phyloP scores from a whole-genome alignment of 2,329 filamentous ascomycete species.

The Sarocladiaceae sp. region DNA sequence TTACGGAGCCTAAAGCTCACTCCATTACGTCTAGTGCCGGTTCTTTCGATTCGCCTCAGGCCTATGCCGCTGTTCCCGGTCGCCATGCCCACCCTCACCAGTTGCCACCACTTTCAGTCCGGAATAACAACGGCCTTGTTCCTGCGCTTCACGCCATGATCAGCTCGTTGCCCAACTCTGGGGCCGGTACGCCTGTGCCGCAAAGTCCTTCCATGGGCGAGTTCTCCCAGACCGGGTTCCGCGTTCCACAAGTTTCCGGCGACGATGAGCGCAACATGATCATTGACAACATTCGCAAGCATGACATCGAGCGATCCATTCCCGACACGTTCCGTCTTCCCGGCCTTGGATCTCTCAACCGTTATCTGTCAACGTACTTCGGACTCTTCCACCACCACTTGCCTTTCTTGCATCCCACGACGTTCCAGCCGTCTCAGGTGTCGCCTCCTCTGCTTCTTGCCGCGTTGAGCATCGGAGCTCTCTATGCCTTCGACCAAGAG shows the following conservation, averaged over 20 bases:
- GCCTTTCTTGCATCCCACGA: conserved; percentile 89
- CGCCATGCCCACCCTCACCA: conserved; percentile 56
- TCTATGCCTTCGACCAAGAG: conserved; percentile 96
- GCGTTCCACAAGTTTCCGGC: conserved; percentile 73
- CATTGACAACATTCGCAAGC: conserved; percentile 77
- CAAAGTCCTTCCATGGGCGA: conserved; percentile 69
- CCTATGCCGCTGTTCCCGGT: conserved; percentile 56
- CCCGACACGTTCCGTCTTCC: conserved; percentile 89
- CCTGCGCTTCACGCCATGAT: conserved; percentile 69
- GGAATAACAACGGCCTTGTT: conserved; percentile 54
- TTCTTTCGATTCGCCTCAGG: conserved; percentile 64
- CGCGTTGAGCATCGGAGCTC: conserved; percentile 88
- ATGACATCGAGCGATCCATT: conserved; percentile 77
- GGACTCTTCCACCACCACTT: conserved; percentile 95
- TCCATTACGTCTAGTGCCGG: conserved; percentile 65
- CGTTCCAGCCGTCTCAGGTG: conserved; percentile 76
- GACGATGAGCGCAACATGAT: conserved; percentile 85
- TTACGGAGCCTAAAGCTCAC: conserved; percentile 69
- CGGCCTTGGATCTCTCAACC: conserved; percentile 74
- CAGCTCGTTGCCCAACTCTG: conserved; percentile 65
- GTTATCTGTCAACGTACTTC: conserved; percentile 94
- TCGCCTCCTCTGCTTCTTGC: conserved; percentile 83
- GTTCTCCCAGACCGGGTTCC: conserved; percentile 60
- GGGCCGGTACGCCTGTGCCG: conserved; percentile 65
- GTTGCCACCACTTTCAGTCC: conserved; percentile 65